Base-by-base conservation (phyloP, 163 green algal species). In the Scenedesmus sp. region DNA sequence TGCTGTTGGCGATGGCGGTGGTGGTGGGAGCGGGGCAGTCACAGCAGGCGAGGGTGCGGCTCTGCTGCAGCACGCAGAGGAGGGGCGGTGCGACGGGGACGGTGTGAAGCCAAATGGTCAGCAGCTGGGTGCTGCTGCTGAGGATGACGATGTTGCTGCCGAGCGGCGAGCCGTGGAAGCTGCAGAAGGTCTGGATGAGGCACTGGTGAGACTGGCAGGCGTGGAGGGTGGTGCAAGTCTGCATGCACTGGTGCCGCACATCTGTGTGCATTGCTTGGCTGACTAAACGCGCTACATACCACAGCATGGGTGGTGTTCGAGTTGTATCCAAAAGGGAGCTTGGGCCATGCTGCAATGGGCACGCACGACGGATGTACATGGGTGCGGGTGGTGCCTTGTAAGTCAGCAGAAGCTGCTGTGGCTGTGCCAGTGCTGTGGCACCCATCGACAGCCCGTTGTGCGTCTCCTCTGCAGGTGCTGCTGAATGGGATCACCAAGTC, bases 401-500 rank as follows among this genome's bases (percentile, higher is more conserved):
- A n/a, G n/a, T n/a, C n/a, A n/a, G 56, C 20, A 33, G 56, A 70
- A 20, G n/a, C 13, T 1, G 12, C 51, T 61, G 51, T 22, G 51
- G 1, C n/a, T n/a, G n/a, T 61, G 51, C 3, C 20, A 40, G 30
- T 10, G 24, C 30, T 40, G 18, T 35, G 16, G 40, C 6, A 30
- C 7, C n/a, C 9, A 20, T 2, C 7, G 3, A 76, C 6, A 40
- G n/a, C n/a, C 65, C 30, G 18, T 76, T 4, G 16, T 76, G 65
- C 7, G 65, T 76, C 30, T 30, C 65, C 1, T 33, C 6, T 73
- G 26, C 43, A 96, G 86, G 93, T 97, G 81, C 82, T 96, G 83
- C 85, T 97, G 59, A n/a, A 90, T 59, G 95, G 94, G 26, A 86
- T 97, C 46, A 81, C 83, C 46, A 97, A 97, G 94, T 89, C 79